Evolutionary conservation across 495 filamentous ascomycete species (phyloP).

Genomic region (Aspergillus leporis): DNA sequence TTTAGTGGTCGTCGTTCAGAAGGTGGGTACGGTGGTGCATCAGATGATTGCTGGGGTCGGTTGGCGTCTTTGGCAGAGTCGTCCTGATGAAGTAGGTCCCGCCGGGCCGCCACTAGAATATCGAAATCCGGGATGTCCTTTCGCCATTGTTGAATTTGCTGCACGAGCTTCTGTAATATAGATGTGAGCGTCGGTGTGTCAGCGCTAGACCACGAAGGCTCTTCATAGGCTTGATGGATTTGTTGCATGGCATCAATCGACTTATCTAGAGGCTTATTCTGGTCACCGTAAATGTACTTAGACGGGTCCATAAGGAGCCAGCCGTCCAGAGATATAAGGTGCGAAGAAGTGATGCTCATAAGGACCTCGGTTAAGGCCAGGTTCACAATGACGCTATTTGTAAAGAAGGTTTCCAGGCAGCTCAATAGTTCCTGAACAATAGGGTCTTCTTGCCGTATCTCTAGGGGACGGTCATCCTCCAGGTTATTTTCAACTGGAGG

Average conservation of each 20-base stretch:
- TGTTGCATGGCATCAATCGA: constrained; percentile 22
- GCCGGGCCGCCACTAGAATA: constrained; percentile 70
- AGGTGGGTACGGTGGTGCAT: constrained; percentile 21
- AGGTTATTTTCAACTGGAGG: constrained; percentile 27
- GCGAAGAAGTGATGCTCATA: constrained; percentile 78
- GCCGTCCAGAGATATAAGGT: constrained; percentile 77
- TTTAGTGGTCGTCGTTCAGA: constrained; percentile 25
- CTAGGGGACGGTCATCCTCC: constrained; percentile 34
- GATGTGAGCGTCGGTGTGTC: constrained; percentile 43
- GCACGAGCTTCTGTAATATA: constrained; percentile 53
- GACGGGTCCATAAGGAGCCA: constrained; percentile 82
- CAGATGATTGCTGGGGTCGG: constrained; percentile 24
- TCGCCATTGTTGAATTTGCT: constrained; percentile 65
- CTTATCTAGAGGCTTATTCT: constrained; percentile 1
- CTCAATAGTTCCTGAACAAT: constrained; percentile 69
- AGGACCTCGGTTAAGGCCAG: constrained; percentile 80
- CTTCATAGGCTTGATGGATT: constrained; percentile 33
- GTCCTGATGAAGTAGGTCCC: constrained; percentile 44
- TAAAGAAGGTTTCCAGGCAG: constrained; percentile 76
- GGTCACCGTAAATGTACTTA: constrained; percentile 30
- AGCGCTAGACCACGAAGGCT: constrained; percentile 39
- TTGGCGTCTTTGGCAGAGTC: constrained; percentile 20
- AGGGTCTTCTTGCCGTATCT: constrained; percentile 69
- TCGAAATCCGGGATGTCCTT: constrained; percentile 75
- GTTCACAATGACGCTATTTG: constrained; percentile 88